A percentile compares a stretch with the other conserved stretches of the same genome.
Evolutionary conservation across 768 basidiomycete genomes (phyloP).

Genomic region (Boletus reticulatus): DNA sequence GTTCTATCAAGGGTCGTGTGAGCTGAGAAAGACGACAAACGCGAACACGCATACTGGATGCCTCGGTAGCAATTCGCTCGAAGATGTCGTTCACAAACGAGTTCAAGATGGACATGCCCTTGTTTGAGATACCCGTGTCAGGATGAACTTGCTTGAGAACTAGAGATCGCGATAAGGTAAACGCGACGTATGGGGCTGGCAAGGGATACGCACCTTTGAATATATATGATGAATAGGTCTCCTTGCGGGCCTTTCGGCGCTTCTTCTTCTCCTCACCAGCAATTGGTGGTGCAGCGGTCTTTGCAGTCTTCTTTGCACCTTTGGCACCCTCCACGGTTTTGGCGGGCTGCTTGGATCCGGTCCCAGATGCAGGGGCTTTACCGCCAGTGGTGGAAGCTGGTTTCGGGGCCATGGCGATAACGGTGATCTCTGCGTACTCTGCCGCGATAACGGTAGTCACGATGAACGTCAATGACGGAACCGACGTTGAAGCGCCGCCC

Average conservation of each 20-base stretch:
- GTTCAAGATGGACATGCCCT: conserved; percentile 96
- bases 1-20: conserved; percentile 50
- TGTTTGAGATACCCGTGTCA: conserved; percentile 99
- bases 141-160: conserved; percentile 98
- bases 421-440: neutral
- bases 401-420: conserved; percentile 48
- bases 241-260: conserved; percentile 81
- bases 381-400: conserved; percentile 67
- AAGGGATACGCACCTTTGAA: conserved; percentile 65
- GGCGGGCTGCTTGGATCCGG: conserved; percentile 64
- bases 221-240: conserved; percentile 92
- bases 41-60: conserved; percentile 59
- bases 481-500: conserved; percentile 12
- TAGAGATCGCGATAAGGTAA: conserved; percentile 27
- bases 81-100: conserved; percentile 96
- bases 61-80: conserved; percentile 89
- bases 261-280: conserved; percentile 83
- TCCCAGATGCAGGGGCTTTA: conserved; percentile 61
- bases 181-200: neutral
- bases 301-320: conserved; percentile 77
- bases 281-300: conserved; percentile 48
- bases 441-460: neutral
- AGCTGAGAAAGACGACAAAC: neutral
- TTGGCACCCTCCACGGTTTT: conserved; percentile 54
- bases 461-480: conserved; percentile 22